phyloP scores from a whole-genome alignment of 345 rosid genomes.

The Gossypium mustelinum region DNA sequence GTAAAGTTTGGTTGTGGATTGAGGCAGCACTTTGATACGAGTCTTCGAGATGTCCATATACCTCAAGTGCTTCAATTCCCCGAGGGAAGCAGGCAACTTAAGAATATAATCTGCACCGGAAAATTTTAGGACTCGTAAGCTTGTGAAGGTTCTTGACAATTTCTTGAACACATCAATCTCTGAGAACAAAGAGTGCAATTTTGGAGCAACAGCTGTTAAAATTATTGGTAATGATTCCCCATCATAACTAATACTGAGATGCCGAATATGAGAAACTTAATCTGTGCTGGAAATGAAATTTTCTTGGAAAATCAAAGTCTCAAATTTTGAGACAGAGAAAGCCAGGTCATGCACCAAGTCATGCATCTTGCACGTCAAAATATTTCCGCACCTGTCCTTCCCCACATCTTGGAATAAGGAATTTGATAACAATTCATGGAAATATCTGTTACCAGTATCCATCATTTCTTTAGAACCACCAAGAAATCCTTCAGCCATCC shows the following conservation, averaged over 20 bases:
- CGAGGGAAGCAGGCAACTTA: slow-evolving; percentile 15
- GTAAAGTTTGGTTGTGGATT: background rate
- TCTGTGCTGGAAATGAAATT: background rate
- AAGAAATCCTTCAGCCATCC: background rate
- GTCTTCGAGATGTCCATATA: slow-evolving; percentile 16
- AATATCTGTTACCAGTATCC: slow-evolving; percentile 20
- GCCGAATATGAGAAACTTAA: background rate
- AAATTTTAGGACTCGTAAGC: slow-evolving; percentile 15
- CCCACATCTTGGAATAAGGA: slow-evolving; percentile 25
- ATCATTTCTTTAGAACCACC: background rate
- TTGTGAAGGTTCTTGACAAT: background rate
- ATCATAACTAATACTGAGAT: background rate
- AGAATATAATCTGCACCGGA: background rate
- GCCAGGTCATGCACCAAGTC: slow-evolving; percentile 28
- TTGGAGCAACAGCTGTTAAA: background rate
- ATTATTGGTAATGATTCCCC: background rate
- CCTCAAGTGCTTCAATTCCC: slow-evolving; percentile 19
- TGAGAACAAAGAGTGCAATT: slow-evolving; percentile 4
- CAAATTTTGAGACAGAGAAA: slow-evolving; percentile 4
- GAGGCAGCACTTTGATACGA: background rate
- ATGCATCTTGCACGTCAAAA: slow-evolving; percentile 23
- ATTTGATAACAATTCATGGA: slow-evolving; percentile 11
- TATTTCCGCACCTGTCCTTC: slow-evolving; percentile 2
- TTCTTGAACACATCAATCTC: background rate
- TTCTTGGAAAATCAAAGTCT: background rate